Conservation (phyloP, 2,329 filamentous ascomycete species). For the Sarocladium strictum region DNA sequence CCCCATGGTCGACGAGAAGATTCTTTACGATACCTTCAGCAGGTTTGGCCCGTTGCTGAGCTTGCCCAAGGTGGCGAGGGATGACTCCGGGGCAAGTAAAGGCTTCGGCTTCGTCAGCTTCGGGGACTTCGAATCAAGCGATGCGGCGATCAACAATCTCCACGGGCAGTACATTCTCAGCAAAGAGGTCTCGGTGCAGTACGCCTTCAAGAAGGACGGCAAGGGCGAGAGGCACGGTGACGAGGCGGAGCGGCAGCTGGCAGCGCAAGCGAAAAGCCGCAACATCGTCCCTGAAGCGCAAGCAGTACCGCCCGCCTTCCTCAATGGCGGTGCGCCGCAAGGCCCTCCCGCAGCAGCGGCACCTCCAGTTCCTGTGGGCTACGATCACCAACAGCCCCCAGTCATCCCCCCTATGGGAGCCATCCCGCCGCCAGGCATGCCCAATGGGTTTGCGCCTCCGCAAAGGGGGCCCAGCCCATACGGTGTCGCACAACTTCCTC, state of each 20-base stretch:
- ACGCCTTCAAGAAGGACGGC: conserved; percentile 98
- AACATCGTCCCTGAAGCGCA: conserved; percentile 82
- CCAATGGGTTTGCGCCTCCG: conserved; percentile 31
- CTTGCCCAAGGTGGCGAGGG: conserved; percentile 85
- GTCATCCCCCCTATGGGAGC: conserved; percentile 13
- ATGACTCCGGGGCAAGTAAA: conserved; percentile 83
- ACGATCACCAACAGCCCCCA: conserved; percentile 6
- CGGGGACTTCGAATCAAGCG: conserved; percentile 86
- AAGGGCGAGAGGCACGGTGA: conserved; percentile 96
- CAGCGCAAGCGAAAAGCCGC: conserved; percentile 87
- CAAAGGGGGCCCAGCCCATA: conserved; percentile 24
- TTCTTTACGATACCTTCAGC: conserved; percentile 88
- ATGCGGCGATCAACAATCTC: conserved; percentile 87
- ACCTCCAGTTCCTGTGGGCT: conserved; percentile 7
- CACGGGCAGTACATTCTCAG: conserved; percentile 95
- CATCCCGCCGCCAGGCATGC: conserved; percentile 21
- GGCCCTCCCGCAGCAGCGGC: conserved; percentile 14
- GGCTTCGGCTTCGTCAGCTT: conserved; percentile 96
- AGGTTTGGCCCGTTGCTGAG: conserved; percentile 83
- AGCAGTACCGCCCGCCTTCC: conserved; percentile 67
- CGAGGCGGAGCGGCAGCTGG: conserved; percentile 84
- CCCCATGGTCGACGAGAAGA: conserved; percentile 89
- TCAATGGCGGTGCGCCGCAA: conserved; percentile 27
- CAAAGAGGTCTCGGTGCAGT: conserved; percentile 94
- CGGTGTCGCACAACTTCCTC: conserved; percentile 18